Conservation (phyloP, 345 rosid species). For the Nephelium lappaceum region DNA sequence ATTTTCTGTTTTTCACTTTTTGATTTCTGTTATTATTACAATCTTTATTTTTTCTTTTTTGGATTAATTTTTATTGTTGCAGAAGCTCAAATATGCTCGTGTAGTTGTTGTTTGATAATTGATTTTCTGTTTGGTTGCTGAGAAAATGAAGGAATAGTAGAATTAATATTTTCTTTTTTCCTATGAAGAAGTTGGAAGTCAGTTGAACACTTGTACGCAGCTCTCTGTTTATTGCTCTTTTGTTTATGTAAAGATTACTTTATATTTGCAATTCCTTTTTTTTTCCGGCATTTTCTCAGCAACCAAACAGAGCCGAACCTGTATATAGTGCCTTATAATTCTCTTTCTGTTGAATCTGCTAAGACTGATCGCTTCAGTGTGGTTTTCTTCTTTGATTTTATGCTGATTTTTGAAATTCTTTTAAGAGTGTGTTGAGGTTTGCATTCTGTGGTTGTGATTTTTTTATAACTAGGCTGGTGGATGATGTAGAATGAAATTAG, state of each 20-base stretch:
- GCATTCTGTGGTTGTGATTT: background rate
- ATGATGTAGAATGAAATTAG: background rate
- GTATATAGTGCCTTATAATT: conserved; percentile 7
- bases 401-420: background rate
- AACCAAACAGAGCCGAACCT: conserved; percentile 34
- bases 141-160: conserved; percentile 36
- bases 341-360: conserved; percentile 10
- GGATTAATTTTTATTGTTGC: background rate
- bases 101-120: conserved; percentile 9
- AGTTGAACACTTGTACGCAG: conserved; percentile 5
- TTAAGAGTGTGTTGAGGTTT: background rate
- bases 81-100: conserved; percentile 15
- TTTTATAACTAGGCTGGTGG: background rate
- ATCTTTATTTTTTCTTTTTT: background rate
- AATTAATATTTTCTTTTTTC: conserved; percentile 2
- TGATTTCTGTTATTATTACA: background rate
- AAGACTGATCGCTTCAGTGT: conserved; percentile 15
- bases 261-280: background rate
- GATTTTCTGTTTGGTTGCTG: conserved; percentile 49
- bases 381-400: background rate
- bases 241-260: conserved; percentile 8
- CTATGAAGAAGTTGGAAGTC: conserved; percentile 12
- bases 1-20: background rate
- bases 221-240: background rate
- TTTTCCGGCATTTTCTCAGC: conserved; percentile 32